Percentiles rank a stretch among this genome's conserved stretches.
Conservation (phyloP, 306 rosid genomes). For the Cucumis sativus region DNA sequence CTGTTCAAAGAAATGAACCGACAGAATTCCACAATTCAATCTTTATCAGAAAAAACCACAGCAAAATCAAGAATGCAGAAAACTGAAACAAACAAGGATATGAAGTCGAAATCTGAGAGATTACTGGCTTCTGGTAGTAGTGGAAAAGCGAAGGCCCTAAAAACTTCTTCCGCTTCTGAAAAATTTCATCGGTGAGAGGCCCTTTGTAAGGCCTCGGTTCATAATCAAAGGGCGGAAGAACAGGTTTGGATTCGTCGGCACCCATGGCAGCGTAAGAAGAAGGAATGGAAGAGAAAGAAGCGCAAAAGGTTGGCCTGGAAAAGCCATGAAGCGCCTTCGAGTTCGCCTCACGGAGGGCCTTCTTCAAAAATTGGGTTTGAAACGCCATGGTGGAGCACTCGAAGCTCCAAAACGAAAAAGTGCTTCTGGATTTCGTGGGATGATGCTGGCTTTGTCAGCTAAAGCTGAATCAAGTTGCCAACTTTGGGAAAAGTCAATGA, state of each 20-base stretch:
- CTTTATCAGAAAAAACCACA: background rate
- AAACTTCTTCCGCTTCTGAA: conserved; percentile 59
- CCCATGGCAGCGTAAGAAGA: conserved; percentile 3
- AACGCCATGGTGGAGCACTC: conserved; percentile 31
- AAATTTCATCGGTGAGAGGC: conserved; percentile 52
- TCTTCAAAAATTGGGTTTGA: conserved; percentile 33
- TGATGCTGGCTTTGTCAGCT: background rate
- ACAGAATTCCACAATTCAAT: background rate
- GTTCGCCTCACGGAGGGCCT: conserved; percentile 18
- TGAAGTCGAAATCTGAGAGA: conserved; percentile 4
- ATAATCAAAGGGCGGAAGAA: conserved; percentile 57
- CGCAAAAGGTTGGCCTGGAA: conserved; percentile 1
- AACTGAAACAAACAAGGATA: background rate
- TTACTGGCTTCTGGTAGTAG: conserved; percentile 74
- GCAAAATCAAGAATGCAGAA: background rate
- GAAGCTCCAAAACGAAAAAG: background rate
- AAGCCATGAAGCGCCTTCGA: background rate
- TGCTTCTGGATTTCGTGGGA: background rate
- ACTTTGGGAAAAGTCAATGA: too few species aligned
- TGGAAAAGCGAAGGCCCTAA: conserved; percentile 83
- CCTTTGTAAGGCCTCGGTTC: conserved; percentile 53
- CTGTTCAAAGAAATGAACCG: background rate
- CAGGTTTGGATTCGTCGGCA: conserved; percentile 16
- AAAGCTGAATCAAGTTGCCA: too few species aligned
- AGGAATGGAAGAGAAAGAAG: conserved; percentile 11